These are phyloP conservation scores for Raphanus sativus DNA, from an alignment of 345 rosid species.

Conservation along the genomic window DNA sequence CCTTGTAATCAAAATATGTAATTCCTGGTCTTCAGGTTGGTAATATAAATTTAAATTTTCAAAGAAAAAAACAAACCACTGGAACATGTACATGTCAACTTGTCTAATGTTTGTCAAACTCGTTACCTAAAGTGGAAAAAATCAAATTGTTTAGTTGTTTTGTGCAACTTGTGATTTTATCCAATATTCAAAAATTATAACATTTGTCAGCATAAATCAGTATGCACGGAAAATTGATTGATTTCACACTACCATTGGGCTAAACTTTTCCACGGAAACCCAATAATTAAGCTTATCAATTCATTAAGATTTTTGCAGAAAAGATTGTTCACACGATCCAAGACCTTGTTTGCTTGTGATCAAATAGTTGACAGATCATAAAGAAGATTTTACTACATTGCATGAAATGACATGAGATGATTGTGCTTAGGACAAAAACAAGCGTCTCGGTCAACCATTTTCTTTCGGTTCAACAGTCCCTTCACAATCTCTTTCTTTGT, in stretches of 20 bases:
- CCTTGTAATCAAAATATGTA: no score
- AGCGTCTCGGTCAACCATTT: conserved; percentile 21
- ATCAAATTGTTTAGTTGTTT: neutral
- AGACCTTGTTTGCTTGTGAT: conserved; percentile 24
- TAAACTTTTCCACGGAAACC: neutral
- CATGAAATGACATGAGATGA: conserved; percentile 40
- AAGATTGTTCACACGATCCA: conserved; percentile 16
- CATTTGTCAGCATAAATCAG: neutral
- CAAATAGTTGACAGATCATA: conserved; percentile 27
- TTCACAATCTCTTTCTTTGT: conserved; percentile 28
- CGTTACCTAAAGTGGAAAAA: conserved; percentile 31
- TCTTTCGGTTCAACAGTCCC: conserved; percentile 27
- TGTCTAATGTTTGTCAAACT: conserved; percentile 24
- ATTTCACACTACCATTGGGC: neutral
- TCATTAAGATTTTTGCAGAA: conserved; percentile 16
- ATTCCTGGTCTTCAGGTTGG: no score
- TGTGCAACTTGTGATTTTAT: conserved; percentile 9
- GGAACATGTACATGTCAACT: conserved; percentile 20
- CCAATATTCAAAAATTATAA: neutral
- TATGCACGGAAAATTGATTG: neutral
- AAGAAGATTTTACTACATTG: conserved; percentile 25
- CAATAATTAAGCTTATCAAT: conserved; percentile 25
- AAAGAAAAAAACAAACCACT: neutral
- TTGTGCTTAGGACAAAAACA: conserved; percentile 23
- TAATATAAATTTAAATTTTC: no score